A percentile compares a stretch with the other conserved stretches of the same genome.
phyloP scores from a whole-genome alignment of 2,329 filamentous ascomycete genomes.

The Alternaria gansuensis region DNA sequence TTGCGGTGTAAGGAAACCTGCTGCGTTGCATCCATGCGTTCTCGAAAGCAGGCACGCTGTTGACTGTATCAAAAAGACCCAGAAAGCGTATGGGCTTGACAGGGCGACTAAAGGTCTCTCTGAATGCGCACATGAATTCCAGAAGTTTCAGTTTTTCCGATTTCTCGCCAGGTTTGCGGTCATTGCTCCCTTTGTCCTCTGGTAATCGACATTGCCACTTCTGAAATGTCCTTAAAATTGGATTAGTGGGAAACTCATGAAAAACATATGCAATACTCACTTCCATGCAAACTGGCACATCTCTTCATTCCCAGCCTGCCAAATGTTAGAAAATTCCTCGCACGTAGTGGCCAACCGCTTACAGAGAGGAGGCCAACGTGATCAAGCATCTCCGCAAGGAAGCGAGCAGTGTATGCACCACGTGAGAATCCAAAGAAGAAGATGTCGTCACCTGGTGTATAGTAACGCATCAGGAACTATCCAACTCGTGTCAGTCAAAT shows the following conservation, averaged over 20 bases:
- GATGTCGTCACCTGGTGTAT: conserved; percentile 58
- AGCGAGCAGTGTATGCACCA: conserved; percentile 62
- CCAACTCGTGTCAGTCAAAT: not conserved
- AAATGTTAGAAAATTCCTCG: not conserved
- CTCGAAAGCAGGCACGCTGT: conserved; percentile 81
- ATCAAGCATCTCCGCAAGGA: conserved; percentile 81
- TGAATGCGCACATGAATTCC: conserved; percentile 78
- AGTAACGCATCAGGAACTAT: conserved; percentile 61
- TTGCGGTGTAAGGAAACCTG: conserved; percentile 74
- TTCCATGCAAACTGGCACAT: conserved; percentile 87
- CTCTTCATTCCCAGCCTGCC: conserved; percentile 78
- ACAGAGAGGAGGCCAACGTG: conserved; percentile 77
- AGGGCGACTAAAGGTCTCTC: conserved; percentile 80
- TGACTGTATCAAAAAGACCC: conserved; percentile 83
- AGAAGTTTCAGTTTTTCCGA: conserved; percentile 70
- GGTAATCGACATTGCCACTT: conserved; percentile 71
- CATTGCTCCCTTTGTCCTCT: conserved; percentile 30
- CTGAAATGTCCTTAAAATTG: conserved; percentile 65
- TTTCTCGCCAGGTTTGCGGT: conserved; percentile 55
- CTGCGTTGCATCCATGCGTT: conserved; percentile 77
- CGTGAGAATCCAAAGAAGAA: conserved; percentile 61
- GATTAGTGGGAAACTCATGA: not conserved
- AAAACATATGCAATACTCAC: conserved; percentile 23
- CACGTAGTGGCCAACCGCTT: conserved; percentile 11
- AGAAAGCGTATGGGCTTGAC: conserved; percentile 78